Evolutionary conservation across 2,329 filamentous ascomycete species (phyloP), one percentile per base, ranked within the genome.

Genomic region (Fusarium virguliforme): DNA sequence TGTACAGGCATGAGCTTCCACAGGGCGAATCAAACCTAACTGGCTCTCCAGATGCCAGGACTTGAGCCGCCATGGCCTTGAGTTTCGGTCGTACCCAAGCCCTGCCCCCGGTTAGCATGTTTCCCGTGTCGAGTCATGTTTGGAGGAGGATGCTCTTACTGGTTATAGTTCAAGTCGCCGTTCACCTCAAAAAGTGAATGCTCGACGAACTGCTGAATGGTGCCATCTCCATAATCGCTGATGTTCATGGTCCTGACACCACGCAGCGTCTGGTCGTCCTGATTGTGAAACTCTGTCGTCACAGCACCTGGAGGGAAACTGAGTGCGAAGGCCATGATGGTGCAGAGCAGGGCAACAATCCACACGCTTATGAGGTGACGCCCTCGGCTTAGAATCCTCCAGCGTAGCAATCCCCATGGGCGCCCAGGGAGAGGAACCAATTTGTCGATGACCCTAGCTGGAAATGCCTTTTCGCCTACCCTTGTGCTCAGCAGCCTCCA

Each of bases 181-280:
- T 10, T n/a, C 43, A 48, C 4, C 24, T 48, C 43, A 10, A 48
- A 48, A 1, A 48, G 24, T 1, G 43, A 48, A 1, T 48, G 5
- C 43, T 48, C 13, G 8, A n/a, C 13, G 4, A 48, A 48, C 43
- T 48, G 43, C 0, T 0, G 24, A 28, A 48, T 2, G 0, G 43
- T 28, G 0, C 43, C 43, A 5, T 48, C 10, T 0, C 43, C 43
- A n/a, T 48, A 48, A 24, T 48, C 43, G 3, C 43, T 48, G 6
- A 48, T 48, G 24, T 48, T 48, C 43, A 48, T 48, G 4, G 43
- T 46, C 24, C 15, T 26, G 41, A 46, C 40, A 43, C 24, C 18
- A 22, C 22, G 18, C 3, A 12, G 7, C 18, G 38, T 41, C 5
- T 9, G 12, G 22, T 24, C 9, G 18, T 1, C 1, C 38, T 41